Conservation (phyloP, 352 stramenopile species). For the Phytophthora lateralis region DNA sequence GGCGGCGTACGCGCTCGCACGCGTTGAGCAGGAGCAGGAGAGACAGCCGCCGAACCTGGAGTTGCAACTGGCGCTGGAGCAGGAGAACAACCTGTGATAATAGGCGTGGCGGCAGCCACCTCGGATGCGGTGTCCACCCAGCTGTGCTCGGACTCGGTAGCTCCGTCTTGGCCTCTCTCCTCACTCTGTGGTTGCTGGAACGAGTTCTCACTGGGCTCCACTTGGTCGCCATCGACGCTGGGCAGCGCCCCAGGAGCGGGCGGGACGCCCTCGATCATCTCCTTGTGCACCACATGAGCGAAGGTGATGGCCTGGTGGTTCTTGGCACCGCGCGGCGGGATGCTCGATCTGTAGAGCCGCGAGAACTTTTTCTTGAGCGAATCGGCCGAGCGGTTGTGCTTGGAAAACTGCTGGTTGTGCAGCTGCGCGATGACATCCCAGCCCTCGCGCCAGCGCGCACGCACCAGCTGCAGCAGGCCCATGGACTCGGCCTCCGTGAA, state of each 20-base stretch:
- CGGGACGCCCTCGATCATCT: slow-evolving; percentile 38
- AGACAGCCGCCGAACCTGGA: not conserved
- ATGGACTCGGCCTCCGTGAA: slow-evolving; percentile 48
- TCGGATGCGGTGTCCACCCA: slow-evolving; percentile 28
- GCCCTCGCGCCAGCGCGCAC: slow-evolving; percentile 37
- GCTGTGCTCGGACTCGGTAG: slow-evolving; percentile 31
- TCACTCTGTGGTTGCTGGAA: slow-evolving; percentile 27
- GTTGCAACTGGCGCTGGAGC: slow-evolving; percentile 1
- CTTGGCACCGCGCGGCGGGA: slow-evolving; percentile 40
- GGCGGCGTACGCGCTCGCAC: slow-evolving; percentile 7
- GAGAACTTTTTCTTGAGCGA: slow-evolving; percentile 58
- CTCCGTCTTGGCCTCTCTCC: slow-evolving; percentile 25
- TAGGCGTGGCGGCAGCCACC: not conserved
- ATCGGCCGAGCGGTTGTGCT: slow-evolving; percentile 43
- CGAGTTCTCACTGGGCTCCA: slow-evolving; percentile 23
- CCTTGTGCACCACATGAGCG: slow-evolving; percentile 41
- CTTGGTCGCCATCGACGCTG: slow-evolving; percentile 15
- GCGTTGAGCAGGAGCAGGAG: slow-evolving; percentile 10
- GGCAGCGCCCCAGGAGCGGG: slow-evolving; percentile 3
- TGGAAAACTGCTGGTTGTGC: slow-evolving; percentile 46
- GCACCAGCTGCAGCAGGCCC: slow-evolving; percentile 44
- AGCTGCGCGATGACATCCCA: slow-evolving; percentile 44
- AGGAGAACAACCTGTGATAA: not conserved
- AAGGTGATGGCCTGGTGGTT: slow-evolving; percentile 42
- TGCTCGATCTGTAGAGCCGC: slow-evolving; percentile 36